phyloP scores from a whole-genome alignment of 2,329 filamentous ascomycete species.

The Penicillium brevicompactum region DNA sequence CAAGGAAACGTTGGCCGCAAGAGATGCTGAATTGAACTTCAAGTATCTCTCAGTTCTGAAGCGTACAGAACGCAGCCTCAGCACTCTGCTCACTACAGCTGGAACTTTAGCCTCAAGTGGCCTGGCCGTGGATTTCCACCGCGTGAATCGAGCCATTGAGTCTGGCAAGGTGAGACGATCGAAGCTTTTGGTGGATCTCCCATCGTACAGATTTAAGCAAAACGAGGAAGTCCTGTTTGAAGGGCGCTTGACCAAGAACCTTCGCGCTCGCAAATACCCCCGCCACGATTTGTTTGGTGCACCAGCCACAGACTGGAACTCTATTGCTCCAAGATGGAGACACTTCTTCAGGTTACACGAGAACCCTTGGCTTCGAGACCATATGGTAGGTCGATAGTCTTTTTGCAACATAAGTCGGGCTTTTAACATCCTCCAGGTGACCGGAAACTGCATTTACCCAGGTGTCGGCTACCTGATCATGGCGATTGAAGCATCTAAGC shows the following conservation, averaged over 20 bases:
- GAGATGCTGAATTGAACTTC: conserved; percentile 6
- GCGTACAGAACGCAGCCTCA: conserved; percentile 23
- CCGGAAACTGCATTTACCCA: conserved; percentile 27
- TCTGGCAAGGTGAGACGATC: conserved; percentile 1
- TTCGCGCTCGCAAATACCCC: conserved; percentile 29
- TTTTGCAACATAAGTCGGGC: too few relatives aligned
- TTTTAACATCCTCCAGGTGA: conserved; percentile 16
- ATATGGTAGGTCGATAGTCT: conserved; percentile 22
- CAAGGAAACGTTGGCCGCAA: conserved; percentile 22
- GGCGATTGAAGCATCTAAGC: conserved; percentile 32
- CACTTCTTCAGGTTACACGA: conserved; percentile 32
- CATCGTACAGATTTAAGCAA: conserved; percentile 35
- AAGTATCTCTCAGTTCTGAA: conserved; percentile 30
- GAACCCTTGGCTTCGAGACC: conserved; percentile 34
- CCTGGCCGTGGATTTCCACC: conserved; percentile 24
- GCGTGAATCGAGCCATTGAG: conserved; percentile 22
- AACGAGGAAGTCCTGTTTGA: conserved; percentile 25
- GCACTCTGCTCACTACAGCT: conserved; percentile 21
- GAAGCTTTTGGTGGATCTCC: conserved; percentile 27
- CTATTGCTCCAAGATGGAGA: conserved; percentile 29
- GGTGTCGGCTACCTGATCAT: conserved; percentile 33
- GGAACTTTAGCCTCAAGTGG: conserved; percentile 24
- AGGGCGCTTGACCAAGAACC: conserved; percentile 29
- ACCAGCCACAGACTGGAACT: conserved; percentile 33
- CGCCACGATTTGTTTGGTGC: conserved; percentile 35